phyloP scores from a whole-genome alignment of 495 filamentous ascomycete genomes.

The Lasiosphaeria ovina region DNA sequence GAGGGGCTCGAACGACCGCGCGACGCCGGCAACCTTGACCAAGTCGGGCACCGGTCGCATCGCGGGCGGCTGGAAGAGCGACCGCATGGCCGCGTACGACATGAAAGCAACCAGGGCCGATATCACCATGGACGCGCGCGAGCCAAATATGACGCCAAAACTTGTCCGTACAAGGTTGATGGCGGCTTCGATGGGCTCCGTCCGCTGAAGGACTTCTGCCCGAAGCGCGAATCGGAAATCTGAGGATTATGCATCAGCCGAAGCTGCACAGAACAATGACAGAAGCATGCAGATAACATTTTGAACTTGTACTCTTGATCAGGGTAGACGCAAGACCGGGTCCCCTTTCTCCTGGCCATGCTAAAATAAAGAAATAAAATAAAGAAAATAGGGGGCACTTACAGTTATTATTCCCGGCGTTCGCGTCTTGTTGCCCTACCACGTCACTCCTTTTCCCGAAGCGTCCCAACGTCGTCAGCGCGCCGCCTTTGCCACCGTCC shows the following conservation, averaged over 20 bases:
- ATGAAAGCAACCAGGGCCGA: conserved; percentile 56
- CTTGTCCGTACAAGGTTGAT: conserved; percentile 60
- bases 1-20: conserved; percentile 83
- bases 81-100: conserved; percentile 58
- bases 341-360: too few relatives aligned
- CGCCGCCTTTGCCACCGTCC: conserved; percentile 34
- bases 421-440: conserved; percentile 4
- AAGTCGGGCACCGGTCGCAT: conserved; percentile 77
- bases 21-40: conserved; percentile 83
- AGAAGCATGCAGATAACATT: too few relatives aligned
- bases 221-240: conserved; percentile 83
- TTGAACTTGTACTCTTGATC: too few relatives aligned
- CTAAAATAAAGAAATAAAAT: too few relatives aligned
- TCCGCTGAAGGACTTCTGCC: conserved; percentile 83
- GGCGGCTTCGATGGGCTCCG: conserved; percentile 77
- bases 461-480: conserved; percentile 6
- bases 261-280: too few relatives aligned
- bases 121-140: conserved; percentile 61
- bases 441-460: neutral
- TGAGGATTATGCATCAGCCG: conserved; percentile 30
- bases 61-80: conserved; percentile 63
- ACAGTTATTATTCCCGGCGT: conserved; percentile 37
- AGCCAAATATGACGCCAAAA: conserved; percentile 57
- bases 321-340: too few relatives aligned
- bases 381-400: conserved; percentile 10